Conservation (phyloP, 495 filamentous ascomycete species). For the Pseudevernia furfuracea region DNA sequence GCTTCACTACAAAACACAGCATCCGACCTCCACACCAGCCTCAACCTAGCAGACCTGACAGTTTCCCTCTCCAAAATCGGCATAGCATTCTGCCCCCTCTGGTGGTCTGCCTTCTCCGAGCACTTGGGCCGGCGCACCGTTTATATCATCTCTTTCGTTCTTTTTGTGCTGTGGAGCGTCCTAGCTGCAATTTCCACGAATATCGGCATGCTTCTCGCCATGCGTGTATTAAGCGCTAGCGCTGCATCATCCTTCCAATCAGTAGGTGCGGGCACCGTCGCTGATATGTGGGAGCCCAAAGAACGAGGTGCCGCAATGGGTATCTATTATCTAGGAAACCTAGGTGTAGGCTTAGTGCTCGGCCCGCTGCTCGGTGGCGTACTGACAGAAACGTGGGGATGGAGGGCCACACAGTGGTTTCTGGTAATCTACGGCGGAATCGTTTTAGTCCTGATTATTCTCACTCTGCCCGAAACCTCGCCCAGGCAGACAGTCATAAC, state of each 20-base stretch:
- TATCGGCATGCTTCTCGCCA: conserved; percentile 77
- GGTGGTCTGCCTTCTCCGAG: conserved; percentile 91
- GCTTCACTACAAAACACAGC: neutral
- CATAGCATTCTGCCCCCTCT: conserved; percentile 89
- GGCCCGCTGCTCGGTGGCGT: conserved; percentile 82
- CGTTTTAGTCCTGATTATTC: conserved; percentile 51
- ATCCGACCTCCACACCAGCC: conserved; percentile 45
- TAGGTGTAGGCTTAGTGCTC: conserved; percentile 67
- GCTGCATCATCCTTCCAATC: conserved; percentile 78
- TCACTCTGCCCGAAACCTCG: conserved; percentile 55
- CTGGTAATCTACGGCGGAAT: conserved; percentile 68
- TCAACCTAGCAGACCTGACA: conserved; percentile 69
- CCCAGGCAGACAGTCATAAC: conserved; percentile 19
- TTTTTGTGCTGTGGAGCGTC: conserved; percentile 72
- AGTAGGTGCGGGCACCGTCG: conserved; percentile 86
- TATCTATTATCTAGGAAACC: conserved; percentile 80
- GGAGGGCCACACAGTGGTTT: conserved; percentile 86
- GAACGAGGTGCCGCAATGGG: conserved; percentile 86
- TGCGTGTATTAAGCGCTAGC: conserved; percentile 74
- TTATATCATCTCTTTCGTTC: conserved; percentile 70
- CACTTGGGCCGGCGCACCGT: conserved; percentile 72
- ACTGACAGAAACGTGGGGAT: conserved; percentile 61
- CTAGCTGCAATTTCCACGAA: conserved; percentile 63
- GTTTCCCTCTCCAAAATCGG: conserved; percentile 81
- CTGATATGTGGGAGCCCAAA: conserved; percentile 78